Evolutionary conservation across 139 green algal genomes (phyloP), one percentile per base, ranked within the genome.

Genomic region (Chlorella ohadii): DNA sequence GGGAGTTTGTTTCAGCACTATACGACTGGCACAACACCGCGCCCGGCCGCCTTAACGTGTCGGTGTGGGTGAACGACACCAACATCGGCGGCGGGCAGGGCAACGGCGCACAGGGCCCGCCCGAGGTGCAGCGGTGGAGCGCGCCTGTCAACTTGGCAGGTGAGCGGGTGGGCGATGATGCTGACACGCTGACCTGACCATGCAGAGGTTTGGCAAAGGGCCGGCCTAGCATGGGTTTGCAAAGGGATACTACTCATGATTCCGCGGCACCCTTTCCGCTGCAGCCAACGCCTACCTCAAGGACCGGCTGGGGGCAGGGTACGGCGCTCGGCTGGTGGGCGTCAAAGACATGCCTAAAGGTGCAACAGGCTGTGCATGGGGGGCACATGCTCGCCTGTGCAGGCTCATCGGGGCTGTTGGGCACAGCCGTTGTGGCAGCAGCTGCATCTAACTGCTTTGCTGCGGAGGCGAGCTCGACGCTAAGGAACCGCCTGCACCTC

Each of bases 301-400:
- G 39, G 71, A 88, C 6, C 34, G 41, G 72, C 78, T 75, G 65
- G 85, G 84, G 25, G 9, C 44, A 27, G 59, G 9, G 56, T 81
- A 74, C 71, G 88, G 72, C 15, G 88, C 81, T 2, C 57, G 67
- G 19, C 79, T 92, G 89, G 71, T 73, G 19, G 92, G 92, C 4
- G 47, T 93, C 31, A 86, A 86, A 71, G 95, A 91, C 74, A 96
- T 98, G 82, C 94, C 94, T 20, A 93, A 90, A 55, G 70, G 51
- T 59, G 15, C n/a, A n/a, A n/a, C n/a, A 22, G 51, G 51, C 51
- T n/a, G n/a, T n/a, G n/a, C n/a, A n/a, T n/a, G n/a, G n/a, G n/a
- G n/a, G n/a, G n/a, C n/a, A n/a, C n/a, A n/a, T n/a, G n/a, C n/a
- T n/a, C n/a, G n/a, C n/a, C n/a, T n/a, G n/a, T n/a, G n/a, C n/a